Evolutionary conservation across 129 eudicot species (phyloP), one percentile per base, ranked within the genome.

Genomic region (Apium graveolens): DNA sequence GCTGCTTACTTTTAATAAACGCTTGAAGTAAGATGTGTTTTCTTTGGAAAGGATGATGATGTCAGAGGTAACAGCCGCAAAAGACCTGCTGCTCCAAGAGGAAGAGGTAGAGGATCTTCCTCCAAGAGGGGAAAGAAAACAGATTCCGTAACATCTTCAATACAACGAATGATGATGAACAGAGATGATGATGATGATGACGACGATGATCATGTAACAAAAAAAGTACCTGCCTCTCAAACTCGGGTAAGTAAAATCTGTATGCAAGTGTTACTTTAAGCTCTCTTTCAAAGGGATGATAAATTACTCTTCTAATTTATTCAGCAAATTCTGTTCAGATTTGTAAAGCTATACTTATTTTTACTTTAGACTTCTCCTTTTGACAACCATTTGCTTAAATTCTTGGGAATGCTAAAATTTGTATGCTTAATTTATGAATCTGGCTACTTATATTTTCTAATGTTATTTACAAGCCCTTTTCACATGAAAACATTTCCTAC

Each of bases 71-170:
- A 92, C 80, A 91, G 97, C 21, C 88, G 89, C 31, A 95, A 92
- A 92, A 88, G 97, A 86, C 66, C 66, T n/a, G 92, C 87, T 49
- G 97, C 98, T 75, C 87, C 97, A n/a, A 88, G 93, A 86, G 97
- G 98, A 80, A 90, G 92, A 80, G 99, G 96, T 76, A 83, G 88
- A 88, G 66, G 32, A 66, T 29, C 72, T 66, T 31, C 73, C 11
- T 32, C 73, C 41, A 68, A 70, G 80, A 88, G 99, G 88, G 99
- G 99, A 78, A 89, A 85, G 79, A 90, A 84, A 81, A 71, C 96
- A 74, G 97, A 87, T 34, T 91, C 53, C 78, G 21, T 84, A 96
- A 87, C 96, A 38, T 91, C 98, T 76, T 90, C 97, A 51, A 70
- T 92, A 48, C 90, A 88, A 11, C 88, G 84, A 60, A 81, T 88